Evolutionary conservation across 805 yeast genomes (phyloP).

Genomic region (Kuraishia molischiana): DNA sequence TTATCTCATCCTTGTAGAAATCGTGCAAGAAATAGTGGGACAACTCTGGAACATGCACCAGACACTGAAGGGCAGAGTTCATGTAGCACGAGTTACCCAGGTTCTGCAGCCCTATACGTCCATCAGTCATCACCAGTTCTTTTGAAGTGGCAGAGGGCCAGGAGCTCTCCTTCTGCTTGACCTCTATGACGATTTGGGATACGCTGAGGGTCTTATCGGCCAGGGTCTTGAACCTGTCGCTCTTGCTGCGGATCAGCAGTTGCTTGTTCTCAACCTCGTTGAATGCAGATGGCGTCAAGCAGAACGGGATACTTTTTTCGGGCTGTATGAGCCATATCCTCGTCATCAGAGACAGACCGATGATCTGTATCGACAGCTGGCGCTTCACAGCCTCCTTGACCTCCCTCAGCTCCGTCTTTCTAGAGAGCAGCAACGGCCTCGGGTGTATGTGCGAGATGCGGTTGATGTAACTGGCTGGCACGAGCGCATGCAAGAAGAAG

Average conservation of each 20-base stretch:
- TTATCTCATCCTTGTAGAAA: slow-evolving; percentile 55
- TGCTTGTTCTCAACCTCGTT: background rate
- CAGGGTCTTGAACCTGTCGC: background rate
- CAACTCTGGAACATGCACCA: slow-evolving; percentile 78
- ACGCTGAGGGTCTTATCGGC: background rate
- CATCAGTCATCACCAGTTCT: slow-evolving; percentile 20
- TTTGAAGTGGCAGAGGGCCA: slow-evolving; percentile 15
- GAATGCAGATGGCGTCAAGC: slow-evolving; percentile 3
- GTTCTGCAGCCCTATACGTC: slow-evolving; percentile 56
- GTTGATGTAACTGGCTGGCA: slow-evolving; percentile 13
- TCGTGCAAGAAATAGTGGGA: slow-evolving; percentile 63
- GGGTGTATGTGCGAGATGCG: slow-evolving; percentile 18
- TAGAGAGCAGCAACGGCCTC: slow-evolving; percentile 26
- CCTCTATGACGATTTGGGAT: slow-evolving; percentile 9
- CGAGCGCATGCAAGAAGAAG: slow-evolving; percentile 18
- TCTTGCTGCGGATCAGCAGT: background rate
- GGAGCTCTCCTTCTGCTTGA: slow-evolving; percentile 14
- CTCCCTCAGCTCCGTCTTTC: slow-evolving; percentile 18
- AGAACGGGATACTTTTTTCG: slow-evolving; percentile 1
- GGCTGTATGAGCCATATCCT: background rate
- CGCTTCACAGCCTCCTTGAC: slow-evolving; percentile 8
- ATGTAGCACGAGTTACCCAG: slow-evolving; percentile 90
- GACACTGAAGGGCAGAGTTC: slow-evolving; percentile 90
- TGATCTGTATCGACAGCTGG: background rate
- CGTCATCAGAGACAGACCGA: background rate